Base-by-base conservation (phyloP, 495 filamentous ascomycete genomes). In the Viridothelium virens region DNA sequence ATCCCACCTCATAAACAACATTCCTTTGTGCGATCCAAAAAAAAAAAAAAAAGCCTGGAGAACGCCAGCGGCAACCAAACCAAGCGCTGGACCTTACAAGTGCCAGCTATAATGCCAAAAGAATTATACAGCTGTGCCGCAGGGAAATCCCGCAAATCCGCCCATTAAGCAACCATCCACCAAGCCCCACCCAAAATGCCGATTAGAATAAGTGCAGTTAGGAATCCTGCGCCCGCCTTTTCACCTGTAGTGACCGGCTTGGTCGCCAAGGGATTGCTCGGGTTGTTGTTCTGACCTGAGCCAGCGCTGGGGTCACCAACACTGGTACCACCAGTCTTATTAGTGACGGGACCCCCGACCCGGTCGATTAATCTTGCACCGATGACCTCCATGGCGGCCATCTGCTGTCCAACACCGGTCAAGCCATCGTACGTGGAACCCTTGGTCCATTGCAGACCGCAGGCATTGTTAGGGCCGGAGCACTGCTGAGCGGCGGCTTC, bases 401-500 rank as follows among this genome's bases (percentile, higher is more conserved):
- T 86, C 69, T 88, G 82, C 72, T 86, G 76, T 62, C 85, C 84
- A 18, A 85, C 71, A 37, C 81, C 82, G 25, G 67, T 76, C 37
- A 73, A 75, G n/a, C 78, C 77, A 62, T 86, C 83, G 69, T 76
- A 83, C 2, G 41, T 41, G n/a, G 68, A 73, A 36, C 68, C 68
- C 7, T 71, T 73, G 47, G 80, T 79, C 84, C 84, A 87, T 37
- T 77, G 77, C 31, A 79, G 78, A 31, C 84, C 84, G 38, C 67
- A 77, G 48, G 85, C 85, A 38, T 79, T 74, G 61, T 76, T 78
- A 10, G 81, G 78, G 41, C 79, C 79, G 9, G 81, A 81, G 72
- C 89, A 91, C 56, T 82, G 79, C 47, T 76, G 71, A 0, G 87
- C 86, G 0, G 89, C 89, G 0, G 84, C 87, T 34, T 78, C 38